Evolutionary conservation across 805 yeast genomes (phyloP).

Genomic region (Candida pseudoglaebosa): DNA sequence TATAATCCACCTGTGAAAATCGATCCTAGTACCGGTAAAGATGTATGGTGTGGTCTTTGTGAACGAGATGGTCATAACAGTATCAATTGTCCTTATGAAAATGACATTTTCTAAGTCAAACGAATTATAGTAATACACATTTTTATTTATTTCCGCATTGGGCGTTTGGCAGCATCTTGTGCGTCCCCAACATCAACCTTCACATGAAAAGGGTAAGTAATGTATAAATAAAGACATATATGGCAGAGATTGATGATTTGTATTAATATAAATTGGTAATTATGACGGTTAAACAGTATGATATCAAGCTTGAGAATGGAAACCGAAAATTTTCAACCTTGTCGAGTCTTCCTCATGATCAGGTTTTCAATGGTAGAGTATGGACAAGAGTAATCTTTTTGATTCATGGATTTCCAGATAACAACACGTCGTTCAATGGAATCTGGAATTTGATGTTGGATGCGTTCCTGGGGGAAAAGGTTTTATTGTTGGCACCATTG

Average conservation of each 20-base stretch:
- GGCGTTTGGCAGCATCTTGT: no score
- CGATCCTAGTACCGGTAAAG: constrained; percentile 73
- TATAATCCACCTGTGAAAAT: constrained; percentile 44
- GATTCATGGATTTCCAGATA: constrained; percentile 40
- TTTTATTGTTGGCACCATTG: constrained; percentile 29
- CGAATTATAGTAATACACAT: no score
- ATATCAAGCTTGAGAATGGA: constrained; percentile 14
- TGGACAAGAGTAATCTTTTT: constrained; percentile 23
- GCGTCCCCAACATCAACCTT: no score
- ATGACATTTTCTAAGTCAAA: constrained; percentile 42
- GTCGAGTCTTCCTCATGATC: constrained; percentile 13
- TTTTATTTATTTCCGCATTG: neutral
- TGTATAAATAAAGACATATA: neutral
- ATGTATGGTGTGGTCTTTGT: constrained; percentile 89
- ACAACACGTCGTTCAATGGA: constrained; percentile 23
- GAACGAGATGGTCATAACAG: constrained; percentile 88
- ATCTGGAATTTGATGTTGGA: constrained; percentile 18
- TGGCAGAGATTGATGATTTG: no score
- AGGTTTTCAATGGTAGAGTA: constrained; percentile 11
- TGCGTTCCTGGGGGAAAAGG: constrained; percentile 14
- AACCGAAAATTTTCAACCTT: constrained; percentile 18
- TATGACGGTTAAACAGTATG: constrained; percentile 5
- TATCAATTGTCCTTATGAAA: constrained; percentile 82
- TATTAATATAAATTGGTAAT: neutral
- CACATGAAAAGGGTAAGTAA: neutral